Conservation (phyloP, 441 rosid species). For the Sinapis alba region DNA sequence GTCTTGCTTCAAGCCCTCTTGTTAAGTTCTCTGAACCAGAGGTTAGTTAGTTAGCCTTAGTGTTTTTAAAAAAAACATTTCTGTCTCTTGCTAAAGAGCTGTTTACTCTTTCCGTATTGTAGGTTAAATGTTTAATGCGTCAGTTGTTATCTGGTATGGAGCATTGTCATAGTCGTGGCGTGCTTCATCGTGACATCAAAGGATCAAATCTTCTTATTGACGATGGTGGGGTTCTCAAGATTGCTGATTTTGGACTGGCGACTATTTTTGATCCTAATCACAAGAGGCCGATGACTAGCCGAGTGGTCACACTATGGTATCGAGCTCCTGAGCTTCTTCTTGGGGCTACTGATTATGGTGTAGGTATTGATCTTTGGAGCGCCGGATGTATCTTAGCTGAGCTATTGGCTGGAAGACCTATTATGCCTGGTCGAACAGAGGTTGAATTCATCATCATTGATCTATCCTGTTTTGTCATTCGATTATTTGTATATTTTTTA, state of each 20-base stretch:
- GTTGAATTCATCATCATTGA: neutral
- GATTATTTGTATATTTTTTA: neutral
- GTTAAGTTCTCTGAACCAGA: constrained; percentile 84
- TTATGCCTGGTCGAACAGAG: constrained; percentile 2
- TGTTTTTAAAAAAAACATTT: neutral
- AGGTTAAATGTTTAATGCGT: constrained; percentile 1
- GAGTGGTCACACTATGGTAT: neutral
- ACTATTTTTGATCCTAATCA: constrained; percentile 3
- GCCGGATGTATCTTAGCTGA: constrained; percentile 1
- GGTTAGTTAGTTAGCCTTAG: constrained; percentile 54
- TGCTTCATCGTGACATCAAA: neutral
- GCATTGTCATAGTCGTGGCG: constrained; percentile 4
- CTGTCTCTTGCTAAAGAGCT: neutral
- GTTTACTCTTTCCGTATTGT: neutral
- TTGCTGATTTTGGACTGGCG: neutral
- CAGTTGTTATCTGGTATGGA: constrained; percentile 1
- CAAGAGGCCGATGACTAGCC: neutral
- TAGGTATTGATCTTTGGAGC: constrained; percentile 1
- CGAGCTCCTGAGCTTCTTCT: constrained; percentile 3
- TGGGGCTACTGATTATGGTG: constrained; percentile 1
- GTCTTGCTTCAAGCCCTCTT: constrained; percentile 85
- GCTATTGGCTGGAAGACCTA: neutral
- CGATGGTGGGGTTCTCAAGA: neutral
- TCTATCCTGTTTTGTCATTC: neutral
- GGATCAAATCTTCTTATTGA: constrained; percentile 1